phyloP scores from a whole-genome alignment of 1,284 basidiomycete species.

The Puccinia novopanici region DNA sequence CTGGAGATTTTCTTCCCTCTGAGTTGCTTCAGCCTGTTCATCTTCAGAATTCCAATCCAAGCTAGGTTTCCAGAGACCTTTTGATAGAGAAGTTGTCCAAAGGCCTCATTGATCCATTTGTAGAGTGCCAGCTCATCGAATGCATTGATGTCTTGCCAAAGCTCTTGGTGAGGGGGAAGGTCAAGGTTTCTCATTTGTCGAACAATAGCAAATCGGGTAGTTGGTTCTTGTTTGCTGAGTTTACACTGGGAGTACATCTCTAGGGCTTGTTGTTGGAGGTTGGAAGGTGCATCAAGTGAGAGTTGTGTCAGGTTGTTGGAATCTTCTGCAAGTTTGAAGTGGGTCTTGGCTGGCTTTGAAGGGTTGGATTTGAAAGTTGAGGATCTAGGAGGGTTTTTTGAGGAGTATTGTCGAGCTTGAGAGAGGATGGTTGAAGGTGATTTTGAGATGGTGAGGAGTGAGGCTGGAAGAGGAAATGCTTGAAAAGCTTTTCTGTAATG shows the following conservation, averaged over 20 bases:
- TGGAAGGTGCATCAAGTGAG: conserved; percentile 15
- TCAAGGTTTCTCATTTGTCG: conserved; percentile 43
- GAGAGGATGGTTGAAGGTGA: not conserved
- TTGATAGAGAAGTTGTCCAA: conserved; percentile 35
- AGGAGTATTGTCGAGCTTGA: not conserved
- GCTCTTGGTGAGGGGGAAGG: conserved; percentile 30
- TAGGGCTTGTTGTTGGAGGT: conserved; percentile 4
- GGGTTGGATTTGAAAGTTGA: conserved; percentile 15
- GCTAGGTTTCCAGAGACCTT: conserved; percentile 41
- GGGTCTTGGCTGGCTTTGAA: not conserved
- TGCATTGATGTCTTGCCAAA: conserved; percentile 19
- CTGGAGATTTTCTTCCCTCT: conserved; percentile 8
- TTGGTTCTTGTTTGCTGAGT: conserved; percentile 18
- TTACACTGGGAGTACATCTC: conserved; percentile 19
- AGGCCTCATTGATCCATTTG: conserved; percentile 34
- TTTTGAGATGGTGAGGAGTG: not conserved
- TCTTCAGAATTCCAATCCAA: conserved; percentile 27
- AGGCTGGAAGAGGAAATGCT: not conserved
- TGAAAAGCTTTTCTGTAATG: not conserved
- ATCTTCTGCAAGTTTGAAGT: not conserved
- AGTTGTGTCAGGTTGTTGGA: conserved; percentile 1
- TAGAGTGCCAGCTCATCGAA: conserved; percentile 25
- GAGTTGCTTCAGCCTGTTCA: conserved; percentile 24
- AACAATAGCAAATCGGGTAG: conserved; percentile 18
- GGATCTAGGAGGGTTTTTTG: not conserved